phyloP scores from a whole-genome alignment of 2,329 filamentous ascomycete species.

The Neonectria neomacrospora region DNA sequence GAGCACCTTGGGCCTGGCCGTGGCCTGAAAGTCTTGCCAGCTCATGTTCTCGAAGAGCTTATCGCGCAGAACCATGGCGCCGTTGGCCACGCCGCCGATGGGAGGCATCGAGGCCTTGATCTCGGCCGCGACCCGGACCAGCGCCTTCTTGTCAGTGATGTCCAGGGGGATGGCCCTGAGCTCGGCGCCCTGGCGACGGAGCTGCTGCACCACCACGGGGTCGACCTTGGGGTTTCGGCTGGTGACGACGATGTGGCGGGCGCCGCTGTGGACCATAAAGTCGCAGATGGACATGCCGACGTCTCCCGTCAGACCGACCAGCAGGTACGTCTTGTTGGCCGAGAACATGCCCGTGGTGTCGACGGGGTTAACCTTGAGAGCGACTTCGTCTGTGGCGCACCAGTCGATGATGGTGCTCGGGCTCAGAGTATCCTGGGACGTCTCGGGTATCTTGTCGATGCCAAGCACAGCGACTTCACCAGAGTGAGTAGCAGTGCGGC shows the following conservation, averaged over 20 bases:
- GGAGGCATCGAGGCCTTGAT: neutral
- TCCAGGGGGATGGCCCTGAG: neutral
- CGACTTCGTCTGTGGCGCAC: neutral
- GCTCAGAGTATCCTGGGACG: neutral
- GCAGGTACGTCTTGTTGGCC: slow-evolving; percentile 46
- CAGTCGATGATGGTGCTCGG: slow-evolving; percentile 1
- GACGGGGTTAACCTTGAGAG: neutral
- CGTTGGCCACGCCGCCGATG: slow-evolving; percentile 2
- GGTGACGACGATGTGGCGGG: slow-evolving; percentile 51
- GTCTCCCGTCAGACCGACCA: slow-evolving; percentile 48
- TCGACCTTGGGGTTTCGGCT: slow-evolving; percentile 53
- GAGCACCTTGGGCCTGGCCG: neutral
- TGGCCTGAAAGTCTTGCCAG: slow-evolving; percentile 2
- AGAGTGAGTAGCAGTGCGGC: neutral
- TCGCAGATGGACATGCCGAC: slow-evolving; percentile 52
- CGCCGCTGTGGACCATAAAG: slow-evolving; percentile 55
- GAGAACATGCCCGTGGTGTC: slow-evolving; percentile 32
- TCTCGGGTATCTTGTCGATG: neutral
- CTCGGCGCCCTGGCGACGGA: neutral
- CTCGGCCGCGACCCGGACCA: neutral
- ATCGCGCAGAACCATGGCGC: neutral
- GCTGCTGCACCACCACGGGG: neutral
- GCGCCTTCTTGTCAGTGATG: neutral
- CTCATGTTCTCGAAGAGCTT: slow-evolving; percentile 3
- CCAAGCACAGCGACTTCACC: neutral